Conservation (phyloP, 2,329 filamentous ascomycete genomes). For the Trichoderma endophyticum region DNA sequence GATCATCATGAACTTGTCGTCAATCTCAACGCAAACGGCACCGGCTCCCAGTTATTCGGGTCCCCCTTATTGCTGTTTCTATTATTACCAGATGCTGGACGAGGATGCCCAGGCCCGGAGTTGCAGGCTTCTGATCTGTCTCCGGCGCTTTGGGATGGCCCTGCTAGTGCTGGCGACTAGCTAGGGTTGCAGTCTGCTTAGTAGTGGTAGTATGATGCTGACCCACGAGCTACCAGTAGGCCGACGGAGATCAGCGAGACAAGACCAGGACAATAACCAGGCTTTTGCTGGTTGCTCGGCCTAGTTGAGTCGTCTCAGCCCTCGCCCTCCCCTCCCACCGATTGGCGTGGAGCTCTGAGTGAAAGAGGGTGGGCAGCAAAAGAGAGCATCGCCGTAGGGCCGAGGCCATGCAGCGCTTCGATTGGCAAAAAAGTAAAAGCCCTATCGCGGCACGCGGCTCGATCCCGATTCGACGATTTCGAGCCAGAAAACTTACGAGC, state of each 20-base stretch:
- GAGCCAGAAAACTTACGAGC: not conserved
- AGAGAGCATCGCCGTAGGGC: not conserved
- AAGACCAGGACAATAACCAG: not conserved
- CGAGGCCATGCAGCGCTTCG: not conserved
- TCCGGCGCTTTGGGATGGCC: slow-evolving; percentile 14
- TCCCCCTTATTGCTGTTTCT: not conserved
- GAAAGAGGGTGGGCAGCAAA: not conserved
- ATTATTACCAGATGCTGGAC: not conserved
- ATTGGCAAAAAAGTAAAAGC: not conserved
- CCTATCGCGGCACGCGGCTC: not conserved
- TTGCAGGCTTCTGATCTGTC: not conserved
- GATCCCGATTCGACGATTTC: not conserved
- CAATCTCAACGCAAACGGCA: not conserved
- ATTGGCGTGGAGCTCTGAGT: not conserved
- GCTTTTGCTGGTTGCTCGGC: not conserved
- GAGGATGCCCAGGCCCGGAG: not conserved
- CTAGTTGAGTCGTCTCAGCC: not conserved
- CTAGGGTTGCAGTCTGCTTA: not conserved
- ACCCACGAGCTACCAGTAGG: not conserved
- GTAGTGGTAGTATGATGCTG: not conserved
- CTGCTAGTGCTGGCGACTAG: slow-evolving; percentile 2
- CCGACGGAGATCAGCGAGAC: slow-evolving; percentile 6
- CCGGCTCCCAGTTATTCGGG: slow-evolving; percentile 8
- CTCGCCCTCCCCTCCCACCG: not conserved
- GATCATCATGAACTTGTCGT: not conserved